Conservation (phyloP, 2,329 filamentous ascomycete species). For the Juglanconis sp. region DNA sequence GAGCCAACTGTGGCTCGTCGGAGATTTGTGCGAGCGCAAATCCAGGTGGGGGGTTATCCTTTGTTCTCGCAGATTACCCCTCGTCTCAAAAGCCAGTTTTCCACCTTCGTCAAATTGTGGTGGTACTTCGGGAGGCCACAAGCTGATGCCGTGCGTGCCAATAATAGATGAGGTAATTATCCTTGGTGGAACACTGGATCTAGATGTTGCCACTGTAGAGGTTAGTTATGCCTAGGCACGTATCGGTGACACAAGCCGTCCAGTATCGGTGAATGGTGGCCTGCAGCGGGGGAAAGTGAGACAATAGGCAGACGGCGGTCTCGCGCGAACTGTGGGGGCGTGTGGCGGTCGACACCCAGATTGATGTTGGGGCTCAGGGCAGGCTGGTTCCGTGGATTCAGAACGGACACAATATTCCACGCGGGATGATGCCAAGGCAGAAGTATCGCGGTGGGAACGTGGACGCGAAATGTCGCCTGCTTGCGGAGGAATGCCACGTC, state of each 20-base stretch:
- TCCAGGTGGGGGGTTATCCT: conserved; percentile 1
- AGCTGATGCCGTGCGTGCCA: neutral
- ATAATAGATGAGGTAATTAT: conserved; percentile 4
- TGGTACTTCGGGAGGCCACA: neutral
- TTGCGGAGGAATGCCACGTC: neutral
- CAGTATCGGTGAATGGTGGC: neutral
- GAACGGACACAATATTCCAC: conserved; percentile 7
- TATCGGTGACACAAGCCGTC: neutral
- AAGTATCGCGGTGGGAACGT: neutral
- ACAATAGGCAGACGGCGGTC: conserved; percentile 1
- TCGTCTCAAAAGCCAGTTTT: neutral
- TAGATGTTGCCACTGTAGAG: neutral
- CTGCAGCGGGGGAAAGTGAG: conserved; percentile 7
- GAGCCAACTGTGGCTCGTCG: conserved; percentile 2
- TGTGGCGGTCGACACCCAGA: neutral
- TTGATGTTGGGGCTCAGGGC: neutral
- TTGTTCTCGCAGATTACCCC: conserved; percentile 7
- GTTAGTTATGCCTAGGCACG: neutral
- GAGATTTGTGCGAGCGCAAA: conserved; percentile 2
- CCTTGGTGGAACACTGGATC: conserved; percentile 6
- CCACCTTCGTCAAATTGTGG: neutral
- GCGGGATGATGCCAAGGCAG: neutral
- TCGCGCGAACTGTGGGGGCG: neutral
- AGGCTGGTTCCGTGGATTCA: neutral
- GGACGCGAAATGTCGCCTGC: neutral